These are phyloP conservation scores for Blastobotrys chiropterorum DNA, from an alignment of 805 yeast genomes.

Conservation along the genomic window DNA sequence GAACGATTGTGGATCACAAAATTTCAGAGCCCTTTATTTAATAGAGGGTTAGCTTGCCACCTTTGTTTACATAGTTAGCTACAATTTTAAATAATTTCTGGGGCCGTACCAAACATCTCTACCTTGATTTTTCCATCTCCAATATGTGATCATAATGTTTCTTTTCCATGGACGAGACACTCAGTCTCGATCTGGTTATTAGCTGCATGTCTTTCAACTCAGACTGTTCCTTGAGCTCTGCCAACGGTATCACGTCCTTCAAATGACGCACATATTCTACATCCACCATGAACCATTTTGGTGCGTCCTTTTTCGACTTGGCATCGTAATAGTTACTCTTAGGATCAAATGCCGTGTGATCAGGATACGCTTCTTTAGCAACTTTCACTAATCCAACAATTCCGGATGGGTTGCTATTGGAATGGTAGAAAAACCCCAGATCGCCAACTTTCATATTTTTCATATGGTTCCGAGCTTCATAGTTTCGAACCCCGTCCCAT, in stretches of 20 bases:
- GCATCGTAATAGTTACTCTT: conserved; percentile 44
- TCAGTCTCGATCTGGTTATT: neutral
- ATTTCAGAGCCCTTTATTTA: too few relatives aligned
- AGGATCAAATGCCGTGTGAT: conserved; percentile 35
- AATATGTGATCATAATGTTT: neutral
- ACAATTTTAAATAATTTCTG: too few relatives aligned
- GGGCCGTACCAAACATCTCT: too few relatives aligned
- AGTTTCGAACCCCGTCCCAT: conserved; percentile 60
- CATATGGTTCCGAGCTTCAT: conserved; percentile 50
- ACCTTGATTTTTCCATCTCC: neutral
- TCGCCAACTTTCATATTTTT: conserved; percentile 43
- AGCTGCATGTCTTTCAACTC: neutral
- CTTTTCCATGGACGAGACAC: neutral
- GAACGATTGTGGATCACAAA: too few relatives aligned
- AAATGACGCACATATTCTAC: conserved; percentile 40
- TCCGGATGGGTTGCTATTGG: conserved; percentile 50
- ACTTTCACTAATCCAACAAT: conserved; percentile 42
- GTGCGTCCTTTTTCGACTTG: conserved; percentile 36
- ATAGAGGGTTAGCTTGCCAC: too few relatives aligned
- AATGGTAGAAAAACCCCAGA: conserved; percentile 47
- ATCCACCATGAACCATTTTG: conserved; percentile 55
- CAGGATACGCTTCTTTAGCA: conserved; percentile 29
- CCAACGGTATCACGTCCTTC: conserved; percentile 37
- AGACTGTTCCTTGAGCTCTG: conserved; percentile 31
- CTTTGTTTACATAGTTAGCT: too few relatives aligned